Evolutionary conservation across 305 asterid genomes (phyloP), one percentile per base, ranked within the genome.

Genomic region (Fraxinus sp.): DNA sequence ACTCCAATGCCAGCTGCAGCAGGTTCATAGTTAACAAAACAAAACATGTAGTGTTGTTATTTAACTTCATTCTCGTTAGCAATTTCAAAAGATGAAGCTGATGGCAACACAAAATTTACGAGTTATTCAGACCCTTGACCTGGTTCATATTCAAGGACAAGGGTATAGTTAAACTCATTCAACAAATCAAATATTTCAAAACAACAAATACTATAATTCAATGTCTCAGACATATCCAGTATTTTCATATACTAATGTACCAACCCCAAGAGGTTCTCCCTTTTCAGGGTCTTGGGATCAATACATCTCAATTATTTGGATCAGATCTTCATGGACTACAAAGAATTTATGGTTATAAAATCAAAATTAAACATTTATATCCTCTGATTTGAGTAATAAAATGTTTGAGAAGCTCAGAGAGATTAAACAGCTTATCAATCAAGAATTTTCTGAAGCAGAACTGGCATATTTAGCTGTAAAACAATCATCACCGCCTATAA

Each of bases 381-480:
- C 24, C 8, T 59, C 14, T 59, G 1, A 7, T 20, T 20, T 59
- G 13, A 68, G 7, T 4, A 68, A 28, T 1, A 26, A 26, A 68
- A 10, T 8, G 35, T 64, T 64, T 7, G 33, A 68, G 39, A 68
- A 68, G 74, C 74, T 68, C 74, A 28, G 3, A 68, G 5, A 64
- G 22, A 28, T 68, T 68, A 28, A 68, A 26, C 36, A 30, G 10
- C 39, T 68, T 68, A 68, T 68, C 74, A 68, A 68, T 68, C 39
- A 68, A 68, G 39, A 68, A 68, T 68, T 68, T 28, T 68, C 74
- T 68, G 74, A 68, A 68, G 74, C 39, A 30, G 39, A 81, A 81
- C 84, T 81, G 81, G 84, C 84, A 55, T 80, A 74, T 76, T 64
- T 68, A 59, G 84, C 77, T 81, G 81, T n/a, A 18, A 28, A 49